Conservation (phyloP, 352 stramenopile genomes). For the Phytophthora lateralis region DNA sequence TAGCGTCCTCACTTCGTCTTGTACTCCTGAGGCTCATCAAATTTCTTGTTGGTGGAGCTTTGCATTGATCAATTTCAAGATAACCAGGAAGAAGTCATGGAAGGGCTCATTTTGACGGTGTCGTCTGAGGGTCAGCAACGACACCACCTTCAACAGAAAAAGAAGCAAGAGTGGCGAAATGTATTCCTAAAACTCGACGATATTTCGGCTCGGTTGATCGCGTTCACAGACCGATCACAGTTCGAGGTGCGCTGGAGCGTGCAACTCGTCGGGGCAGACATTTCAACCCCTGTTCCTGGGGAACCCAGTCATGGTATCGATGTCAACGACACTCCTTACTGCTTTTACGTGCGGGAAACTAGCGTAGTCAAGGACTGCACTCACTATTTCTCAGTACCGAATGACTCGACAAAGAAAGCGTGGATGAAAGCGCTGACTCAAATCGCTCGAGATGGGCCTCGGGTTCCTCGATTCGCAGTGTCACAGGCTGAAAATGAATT, state of each 20-base stretch:
- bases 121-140: conserved; percentile 29
- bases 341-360: conserved; percentile 63
- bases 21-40: conserved; percentile 1
- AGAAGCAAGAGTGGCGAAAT: conserved; percentile 53
- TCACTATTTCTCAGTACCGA: conserved; percentile 45
- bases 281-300: conserved; percentile 60
- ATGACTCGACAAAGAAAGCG: conserved; percentile 56
- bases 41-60: background rate
- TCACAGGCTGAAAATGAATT: conserved; percentile 45
- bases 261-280: conserved; percentile 50
- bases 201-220: conserved; percentile 65
- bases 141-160: conserved; percentile 20
- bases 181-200: conserved; percentile 69
- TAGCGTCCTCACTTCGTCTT: conserved; percentile 17
- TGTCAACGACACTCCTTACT: conserved; percentile 55
- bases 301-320: conserved; percentile 55
- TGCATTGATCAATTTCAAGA: conserved; percentile 1
- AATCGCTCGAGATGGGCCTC: conserved; percentile 49
- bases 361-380: conserved; percentile 39
- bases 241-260: conserved; percentile 57
- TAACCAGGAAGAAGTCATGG: conserved; percentile 32
- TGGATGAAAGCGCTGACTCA: conserved; percentile 59
- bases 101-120: conserved; percentile 52
- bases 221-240: conserved; percentile 57
- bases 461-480: conserved; percentile 43